Evolutionary conservation across 2,329 filamentous ascomycete species (phyloP).

Genomic region (Gremmenia infestans): DNA sequence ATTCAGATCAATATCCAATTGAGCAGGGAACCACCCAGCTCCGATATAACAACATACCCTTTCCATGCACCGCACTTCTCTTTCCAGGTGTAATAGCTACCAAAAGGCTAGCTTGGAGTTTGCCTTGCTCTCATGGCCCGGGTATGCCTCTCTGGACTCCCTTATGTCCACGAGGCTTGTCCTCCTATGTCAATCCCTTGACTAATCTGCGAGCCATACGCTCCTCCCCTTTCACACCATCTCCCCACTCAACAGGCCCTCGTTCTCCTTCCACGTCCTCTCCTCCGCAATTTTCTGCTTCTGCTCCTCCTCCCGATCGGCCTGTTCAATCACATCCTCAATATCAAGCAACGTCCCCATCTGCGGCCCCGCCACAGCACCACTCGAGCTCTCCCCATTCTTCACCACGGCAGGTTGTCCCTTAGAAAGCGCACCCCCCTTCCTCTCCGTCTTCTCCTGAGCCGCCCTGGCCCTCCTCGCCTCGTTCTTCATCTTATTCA

Average conservation of each 20-base stretch:
- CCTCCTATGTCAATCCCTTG: no score
- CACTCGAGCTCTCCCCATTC: neutral
- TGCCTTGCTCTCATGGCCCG: no score
- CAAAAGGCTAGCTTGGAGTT: no score
- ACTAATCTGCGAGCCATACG: no score
- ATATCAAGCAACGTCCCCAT: slow-evolving; percentile 13
- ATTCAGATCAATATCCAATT: no score
- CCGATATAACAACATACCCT: no score
- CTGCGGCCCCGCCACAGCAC: slow-evolving; percentile 1
- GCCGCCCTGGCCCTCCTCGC: slow-evolving; percentile 1
- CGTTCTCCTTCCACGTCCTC: slow-evolving; percentile 11
- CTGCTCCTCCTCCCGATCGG: slow-evolving; percentile 5
- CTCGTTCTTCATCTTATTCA: slow-evolving; percentile 3
- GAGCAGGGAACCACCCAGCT: no score
- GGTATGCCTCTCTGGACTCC: no score
- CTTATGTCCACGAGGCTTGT: no score
- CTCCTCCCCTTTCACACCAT: slow-evolving; percentile 5
- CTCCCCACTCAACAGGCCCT: slow-evolving; percentile 9
- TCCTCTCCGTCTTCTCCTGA: neutral
- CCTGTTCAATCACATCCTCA: slow-evolving; percentile 8
- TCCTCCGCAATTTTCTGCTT: slow-evolving; percentile 2
- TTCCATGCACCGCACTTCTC: no score
- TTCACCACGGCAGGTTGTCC: neutral
- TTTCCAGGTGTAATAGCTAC: no score
- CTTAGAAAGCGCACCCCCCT: neutral